Percentiles rank a stretch among this genome's conserved stretches.
Evolutionary conservation across 225 moss, liverwort and hornwort genomes (phyloP).

Genomic region (Neckera pumila): DNA sequence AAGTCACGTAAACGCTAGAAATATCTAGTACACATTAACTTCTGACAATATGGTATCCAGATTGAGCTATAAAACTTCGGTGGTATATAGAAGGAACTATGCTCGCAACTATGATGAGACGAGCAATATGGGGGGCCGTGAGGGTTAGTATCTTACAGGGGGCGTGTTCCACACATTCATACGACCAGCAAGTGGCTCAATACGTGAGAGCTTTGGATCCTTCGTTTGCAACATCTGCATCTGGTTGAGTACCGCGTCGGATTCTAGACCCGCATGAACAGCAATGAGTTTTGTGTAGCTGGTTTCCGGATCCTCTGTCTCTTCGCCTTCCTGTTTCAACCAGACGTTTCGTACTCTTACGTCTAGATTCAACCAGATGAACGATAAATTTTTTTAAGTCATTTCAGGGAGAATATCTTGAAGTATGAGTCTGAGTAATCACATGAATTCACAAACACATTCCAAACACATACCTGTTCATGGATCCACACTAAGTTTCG

Average conservation of each 20-base stretch:
- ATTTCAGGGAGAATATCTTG: background rate
- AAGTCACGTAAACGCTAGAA: background rate
- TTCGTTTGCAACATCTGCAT: conserved; percentile 36
- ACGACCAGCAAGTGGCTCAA: conserved; percentile 68
- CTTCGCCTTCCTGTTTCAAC: conserved; percentile 57
- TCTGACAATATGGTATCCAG: background rate
- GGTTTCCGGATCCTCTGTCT: conserved; percentile 68
- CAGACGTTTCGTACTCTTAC: background rate
- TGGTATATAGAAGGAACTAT: background rate
- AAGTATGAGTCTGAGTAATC: background rate
- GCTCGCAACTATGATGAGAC: background rate
- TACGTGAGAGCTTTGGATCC: conserved; percentile 50
- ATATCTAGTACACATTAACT: background rate
- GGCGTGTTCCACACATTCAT: conserved; percentile 90
- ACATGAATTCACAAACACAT: background rate
- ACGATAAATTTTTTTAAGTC: background rate
- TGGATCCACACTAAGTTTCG: conserved; percentile 66
- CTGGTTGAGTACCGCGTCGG: conserved; percentile 46
- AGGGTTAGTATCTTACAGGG: conserved; percentile 33
- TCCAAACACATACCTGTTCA: conserved; percentile 49
- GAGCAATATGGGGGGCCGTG: background rate
- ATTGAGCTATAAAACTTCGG: background rate
- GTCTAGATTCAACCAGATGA: background rate
- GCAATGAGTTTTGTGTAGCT: conserved; percentile 84
- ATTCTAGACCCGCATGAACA: conserved; percentile 90